phyloP scores from a whole-genome alignment of 805 yeast species.

The Myxozyma melibiosi region DNA sequence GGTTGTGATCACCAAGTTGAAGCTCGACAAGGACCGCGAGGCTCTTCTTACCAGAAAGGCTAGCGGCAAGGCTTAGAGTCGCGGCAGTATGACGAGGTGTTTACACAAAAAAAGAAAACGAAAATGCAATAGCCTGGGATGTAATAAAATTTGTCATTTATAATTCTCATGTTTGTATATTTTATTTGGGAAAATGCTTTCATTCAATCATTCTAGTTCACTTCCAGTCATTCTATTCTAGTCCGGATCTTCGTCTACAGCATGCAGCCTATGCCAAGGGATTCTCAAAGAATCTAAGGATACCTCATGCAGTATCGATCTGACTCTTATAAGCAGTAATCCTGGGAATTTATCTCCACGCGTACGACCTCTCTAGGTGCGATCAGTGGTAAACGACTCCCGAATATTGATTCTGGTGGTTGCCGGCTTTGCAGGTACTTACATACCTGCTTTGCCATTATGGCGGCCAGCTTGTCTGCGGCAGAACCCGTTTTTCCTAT shows the following conservation, averaged over 20 bases:
- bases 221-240: too few relatives aligned
- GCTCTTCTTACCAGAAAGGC: slow-evolving; percentile 63
- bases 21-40: slow-evolving; percentile 99
- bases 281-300: background rate
- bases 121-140: slow-evolving; percentile 11
- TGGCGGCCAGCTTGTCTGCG: slow-evolving; percentile 11
- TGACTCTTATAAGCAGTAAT: background rate
- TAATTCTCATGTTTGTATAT: slow-evolving; percentile 13
- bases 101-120: slow-evolving; percentile 5
- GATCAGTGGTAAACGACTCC: slow-evolving; percentile 34
- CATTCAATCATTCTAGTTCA: slow-evolving; percentile 1
- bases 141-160: slow-evolving; percentile 19
- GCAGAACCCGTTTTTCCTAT: slow-evolving; percentile 24
- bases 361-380: slow-evolving; percentile 30
- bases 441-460: slow-evolving; percentile 3
- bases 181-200: slow-evolving; percentile 12
- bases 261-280: slow-evolving; percentile 3
- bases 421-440: slow-evolving; percentile 2
- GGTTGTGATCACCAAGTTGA: slow-evolving; percentile 97
- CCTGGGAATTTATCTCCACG: slow-evolving; percentile 34
- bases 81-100: background rate
- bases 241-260: background rate
- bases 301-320: background rate
- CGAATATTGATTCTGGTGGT: slow-evolving; percentile 19
- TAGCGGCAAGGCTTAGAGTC: slow-evolving; percentile 17